phyloP scores from a whole-genome alignment of 75 land plant species.

The Picea glauca region DNA sequence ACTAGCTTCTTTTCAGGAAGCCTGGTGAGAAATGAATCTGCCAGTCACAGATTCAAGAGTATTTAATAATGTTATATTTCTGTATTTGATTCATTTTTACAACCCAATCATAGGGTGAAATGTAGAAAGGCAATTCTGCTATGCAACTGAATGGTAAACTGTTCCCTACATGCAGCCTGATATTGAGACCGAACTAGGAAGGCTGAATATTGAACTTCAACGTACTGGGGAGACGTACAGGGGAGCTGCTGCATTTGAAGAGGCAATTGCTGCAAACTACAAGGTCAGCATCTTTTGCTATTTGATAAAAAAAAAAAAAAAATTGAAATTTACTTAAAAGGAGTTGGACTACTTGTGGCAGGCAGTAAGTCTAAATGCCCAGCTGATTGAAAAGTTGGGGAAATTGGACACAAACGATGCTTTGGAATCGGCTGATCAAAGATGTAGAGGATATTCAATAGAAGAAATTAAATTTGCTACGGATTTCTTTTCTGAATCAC shows the following conservation, averaged over 20 bases:
- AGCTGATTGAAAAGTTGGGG: background rate
- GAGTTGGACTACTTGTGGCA: background rate
- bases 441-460: slow-evolving; percentile 29
- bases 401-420: slow-evolving; percentile 19
- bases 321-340: background rate
- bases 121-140: background rate
- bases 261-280: background rate
- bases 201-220: background rate
- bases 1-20: background rate
- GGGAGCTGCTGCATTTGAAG: background rate
- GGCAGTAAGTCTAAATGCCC: background rate
- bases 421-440: slow-evolving; percentile 20
- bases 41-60: background rate
- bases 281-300: background rate
- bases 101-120: background rate
- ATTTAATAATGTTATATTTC: background rate
- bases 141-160: background rate
- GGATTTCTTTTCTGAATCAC: slow-evolving; percentile 18
- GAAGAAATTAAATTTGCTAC: slow-evolving; percentile 51
- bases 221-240: background rate
- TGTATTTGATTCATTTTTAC: background rate
- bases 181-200: slow-evolving; percentile 10
- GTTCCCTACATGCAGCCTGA: slow-evolving; percentile 19
- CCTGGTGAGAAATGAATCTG: background rate
- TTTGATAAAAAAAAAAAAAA: too few relatives aligned